Evolutionary conservation across 306 rosid species (phyloP), one percentile per base, ranked within the genome.

Genomic region (Pachyrhizus erosus): DNA sequence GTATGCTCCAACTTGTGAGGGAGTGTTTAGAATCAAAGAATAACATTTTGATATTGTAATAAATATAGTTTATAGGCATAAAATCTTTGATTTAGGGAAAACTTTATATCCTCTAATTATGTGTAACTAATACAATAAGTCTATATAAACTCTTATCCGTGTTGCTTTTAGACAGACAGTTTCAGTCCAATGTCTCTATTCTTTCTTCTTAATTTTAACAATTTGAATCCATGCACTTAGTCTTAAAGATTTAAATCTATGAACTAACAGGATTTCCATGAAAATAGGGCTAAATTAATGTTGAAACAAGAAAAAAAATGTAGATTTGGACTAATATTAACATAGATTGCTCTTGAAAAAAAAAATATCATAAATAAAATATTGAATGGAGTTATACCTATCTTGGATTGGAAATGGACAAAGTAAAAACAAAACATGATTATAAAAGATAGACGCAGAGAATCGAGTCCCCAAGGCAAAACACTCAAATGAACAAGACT

Each of bases 381-480:
- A 54, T 37, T 24, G 48, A 13, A 42, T 43, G 20, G 24, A 62
- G 27, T 76, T 51, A 71, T 55, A 26, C 20, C 24, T 52, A 27
- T 34, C 42, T 11, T 18, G 43, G 45, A 64, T 29, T 61, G 18
- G 15, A 76, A 76, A 80, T 60, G 37, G 43, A 55, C 29, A 31
- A 5, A 14, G 52, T 21, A 23, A 66, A 27, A 46, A 48, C 18
- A 7, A 13, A 45, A 34, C 2, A 40, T 31, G 45, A 80, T 0
- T 27, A 45, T 70, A 82, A 21, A 24, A 23, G 46, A 72, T 18
- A 80, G 39, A 60, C n/a, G 74, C 5, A 45, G 26, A 74, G 51
- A 61, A 72, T 49, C 37, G 65, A 51, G 42, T 70, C 43, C 29
- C 70, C 46, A 76, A 62, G 31, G 34, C 51, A 65, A 73, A 60